Evolutionary conservation across 208 protist genomes (phyloP), one percentile per base, ranked within the genome.

Genomic region (Histomonas meleagridis): DNA sequence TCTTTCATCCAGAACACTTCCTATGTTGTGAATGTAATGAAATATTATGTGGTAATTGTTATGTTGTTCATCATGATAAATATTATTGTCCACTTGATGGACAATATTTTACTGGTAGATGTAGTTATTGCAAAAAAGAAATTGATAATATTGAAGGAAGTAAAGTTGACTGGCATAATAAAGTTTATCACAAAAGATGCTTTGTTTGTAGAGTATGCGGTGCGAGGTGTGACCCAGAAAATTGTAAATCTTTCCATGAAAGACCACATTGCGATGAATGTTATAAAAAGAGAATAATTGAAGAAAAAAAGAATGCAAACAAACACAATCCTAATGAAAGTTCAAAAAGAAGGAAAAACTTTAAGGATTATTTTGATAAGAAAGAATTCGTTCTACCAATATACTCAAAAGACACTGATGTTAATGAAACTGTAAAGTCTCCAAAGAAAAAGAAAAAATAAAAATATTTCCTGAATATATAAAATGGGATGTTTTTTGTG

Each of bases 121-220:
- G 76, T 55, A 18, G 46, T 18, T 86, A 51, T 46, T 86, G 76
- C 46, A 51, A 86, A 10, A 16, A 7, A 12, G 26, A 26, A 3
- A 57, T 86, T 16, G 55, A 55, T 16, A 0, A 14, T 16, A 7
- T 55, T 51, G 40, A 55, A 46, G 26, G 43, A 18, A 46, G 55
- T 38, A 51, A 38, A 38, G 21, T 86, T 38, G 0, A 55, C 0
- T 86, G 76, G 76, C 4, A 38, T 32, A 26, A 21, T 23, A 86
- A 86, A 16, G 14, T 32, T 32, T 86, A 86, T 16, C 76, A 86
- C 76, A 55, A 32, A 32, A n/a, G 23, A 32, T 86, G 76, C 46
- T 86, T 86, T 46, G 46, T 86, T 55, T 86, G 76, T n/a, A 86
- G 76, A 55, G 46, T 86, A 14, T 86, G 76, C 26, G 46, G 76